Evolutionary conservation across 2,329 filamentous ascomycete species (phyloP), one percentile per base, ranked within the genome.

Genomic region (Xylariomycetidae sp.): DNA sequence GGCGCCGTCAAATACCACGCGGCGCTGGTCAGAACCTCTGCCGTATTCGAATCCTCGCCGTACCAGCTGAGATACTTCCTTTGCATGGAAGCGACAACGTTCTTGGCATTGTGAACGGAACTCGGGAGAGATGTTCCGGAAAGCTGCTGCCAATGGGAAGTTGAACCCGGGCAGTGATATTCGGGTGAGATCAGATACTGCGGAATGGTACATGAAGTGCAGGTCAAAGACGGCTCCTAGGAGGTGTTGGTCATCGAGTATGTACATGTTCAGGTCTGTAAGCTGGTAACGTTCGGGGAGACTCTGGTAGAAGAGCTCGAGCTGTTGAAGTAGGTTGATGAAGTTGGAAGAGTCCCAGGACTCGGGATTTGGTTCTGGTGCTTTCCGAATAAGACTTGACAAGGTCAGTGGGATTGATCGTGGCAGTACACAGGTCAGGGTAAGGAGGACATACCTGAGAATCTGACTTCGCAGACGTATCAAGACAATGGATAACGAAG

Each of bases 151-250:
- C 18, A 28, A 28, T n/a, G 26, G 26, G 15, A 28, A 28, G 5
- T n/a, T 28, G 26, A 28, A 28, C 12, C 26, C 26, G 10, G 26
- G 13, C 5, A 28, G 26, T 4, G 26, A 28, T 28, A 28, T 28
- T 16, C 18, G 14, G 13, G 18, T 10, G 14, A 28, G 26, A 28
- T 28, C 26, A 10, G 18, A 28, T 13, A 14, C 15, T n/a, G 15
- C 26, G 14, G 26, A 28, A 16, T 28, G 12, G 14, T 16, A 28
- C 18, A 28, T 5, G 15, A 28, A 16, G 14, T 28, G 26, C 10
- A 28, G 12, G 14, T 28, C 13, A 16, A 28, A 28, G 10, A 16
- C 26, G 10, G 26, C 26, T 10, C 26, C 26, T 16, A 28, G 12
- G 3, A 28, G 26, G 18, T 28, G 5, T 14, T 28, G 26, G 26